Base-by-base conservation (phyloP, 1,284 basidiomycete species). In the Tetrapyrgos nigripes region DNA sequence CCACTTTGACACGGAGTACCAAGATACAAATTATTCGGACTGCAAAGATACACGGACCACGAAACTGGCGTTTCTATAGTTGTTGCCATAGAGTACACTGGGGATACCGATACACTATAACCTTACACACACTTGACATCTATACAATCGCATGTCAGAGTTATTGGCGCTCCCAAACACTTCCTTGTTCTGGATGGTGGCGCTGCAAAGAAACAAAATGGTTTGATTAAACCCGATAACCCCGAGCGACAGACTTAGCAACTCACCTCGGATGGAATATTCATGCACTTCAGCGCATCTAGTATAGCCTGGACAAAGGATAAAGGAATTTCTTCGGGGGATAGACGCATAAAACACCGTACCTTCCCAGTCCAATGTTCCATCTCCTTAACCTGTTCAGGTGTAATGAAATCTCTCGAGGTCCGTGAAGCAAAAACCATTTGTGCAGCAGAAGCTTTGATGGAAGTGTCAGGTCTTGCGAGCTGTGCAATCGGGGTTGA, bases 371-470 rank as follows among this genome's bases (percentile, higher is more conserved):
- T 80, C 89, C 88, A 91, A 40, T 75, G 73, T 69, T 94, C 91
- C n/a, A 89, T 70, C 53, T 78, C 75, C 17, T 75, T 74, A 35
- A 93, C 91, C 59, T 85, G 77, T 37, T 84, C 78, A 5, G 92
- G 92, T 3, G 85, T 85, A 65, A 94, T 93, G 68, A 94, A 93
- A 54, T 83, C 89, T 61, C 80, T 81, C n/a, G 89, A 90, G 37
- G 78, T 81, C 45, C 93, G 83, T 50, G 88, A 83, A n/a, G 92
- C 93, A 67, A 93, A 94, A 21, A 94, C 85, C 85, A 94, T 92
- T 62, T 94, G 93, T 17, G 86, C 85, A 14, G 89, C 89, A 6
- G 91, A 90, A 2, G 88, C 91, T 61, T 84, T 81, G 68, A 94
- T 93, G 67, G 75, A 67, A 45, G 83, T 77, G 50, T 76, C 74